phyloP scores from a whole-genome alignment of 2,329 filamentous ascomycete species.

The Penicillium capsulatum region DNA sequence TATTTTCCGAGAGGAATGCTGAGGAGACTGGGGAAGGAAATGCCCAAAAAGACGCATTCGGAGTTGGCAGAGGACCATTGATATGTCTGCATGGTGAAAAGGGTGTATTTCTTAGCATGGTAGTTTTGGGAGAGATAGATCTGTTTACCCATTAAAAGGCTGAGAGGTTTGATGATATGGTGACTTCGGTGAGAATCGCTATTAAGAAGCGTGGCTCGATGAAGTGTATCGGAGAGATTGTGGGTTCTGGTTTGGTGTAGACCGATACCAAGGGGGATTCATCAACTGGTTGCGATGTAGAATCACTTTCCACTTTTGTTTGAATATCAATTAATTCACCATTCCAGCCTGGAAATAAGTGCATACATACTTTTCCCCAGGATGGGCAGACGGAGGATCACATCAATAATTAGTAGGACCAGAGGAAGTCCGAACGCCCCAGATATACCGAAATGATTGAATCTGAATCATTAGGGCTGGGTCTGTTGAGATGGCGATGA shows the following conservation, averaged over 20 bases:
- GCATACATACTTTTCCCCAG: too few species aligned
- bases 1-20: conserved; percentile 6
- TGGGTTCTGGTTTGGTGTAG: too few species aligned
- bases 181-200: background rate
- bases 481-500: background rate
- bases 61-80: conserved; percentile 2
- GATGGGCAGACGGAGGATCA: too few species aligned
- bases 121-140: too few species aligned
- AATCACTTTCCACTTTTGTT: too few species aligned
- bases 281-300: too few species aligned
- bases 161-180: conserved; percentile 1
- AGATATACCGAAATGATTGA: conserved; percentile 3
- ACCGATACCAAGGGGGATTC: too few species aligned
- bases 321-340: too few species aligned
- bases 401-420: conserved; percentile 1
- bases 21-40: conserved; percentile 7
- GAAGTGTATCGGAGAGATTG: conserved; percentile 1
- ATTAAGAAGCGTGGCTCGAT: conserved; percentile 1
- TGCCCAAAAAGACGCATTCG: conserved; percentile 4
- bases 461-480: background rate
- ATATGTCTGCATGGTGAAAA: conserved; percentile 7
- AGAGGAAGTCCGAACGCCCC: conserved; percentile 6
- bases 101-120: conserved; percentile 4
- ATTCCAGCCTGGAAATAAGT: too few species aligned
- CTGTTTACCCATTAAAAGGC: conserved; percentile 2